Conservation (phyloP, 371 early-diverging fungal species). For the Lichtheimia corymbifera region DNA sequence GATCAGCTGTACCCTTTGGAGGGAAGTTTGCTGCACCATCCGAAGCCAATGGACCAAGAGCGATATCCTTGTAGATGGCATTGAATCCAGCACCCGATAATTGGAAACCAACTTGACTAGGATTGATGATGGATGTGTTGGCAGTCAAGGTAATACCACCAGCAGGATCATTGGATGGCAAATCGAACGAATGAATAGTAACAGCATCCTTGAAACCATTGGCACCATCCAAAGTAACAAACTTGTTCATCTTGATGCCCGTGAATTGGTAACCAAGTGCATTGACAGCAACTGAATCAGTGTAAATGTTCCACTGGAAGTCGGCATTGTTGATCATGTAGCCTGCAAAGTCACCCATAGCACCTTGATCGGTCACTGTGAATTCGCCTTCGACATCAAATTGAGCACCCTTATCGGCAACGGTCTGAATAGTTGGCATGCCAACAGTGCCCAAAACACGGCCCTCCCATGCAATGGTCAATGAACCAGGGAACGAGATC, state of each 20-base stretch:
- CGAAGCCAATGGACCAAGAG: slow-evolving; percentile 39
- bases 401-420: slow-evolving; percentile 47
- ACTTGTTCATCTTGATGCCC: slow-evolving; percentile 57
- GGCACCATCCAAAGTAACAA: slow-evolving; percentile 53
- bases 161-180: slow-evolving; percentile 57
- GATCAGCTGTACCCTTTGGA: slow-evolving; percentile 25
- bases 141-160: slow-evolving; percentile 60
- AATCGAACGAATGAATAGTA: slow-evolving; percentile 51
- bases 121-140: slow-evolving; percentile 49
- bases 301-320: slow-evolving; percentile 61
- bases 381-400: slow-evolving; percentile 52
- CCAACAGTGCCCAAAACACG: slow-evolving; percentile 46
- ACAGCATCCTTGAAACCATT: slow-evolving; percentile 57
- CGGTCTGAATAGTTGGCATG: slow-evolving; percentile 50
- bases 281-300: slow-evolving; percentile 52
- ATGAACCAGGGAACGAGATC: slow-evolving; percentile 53
- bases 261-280: slow-evolving; percentile 60
- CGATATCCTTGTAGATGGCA: slow-evolving; percentile 26
- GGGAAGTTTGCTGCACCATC: slow-evolving; percentile 39
- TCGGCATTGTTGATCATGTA: slow-evolving; percentile 57
- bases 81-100: slow-evolving; percentile 40
- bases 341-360: slow-evolving; percentile 52
- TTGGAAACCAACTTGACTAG: slow-evolving; percentile 59
- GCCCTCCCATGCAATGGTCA: slow-evolving; percentile 57
- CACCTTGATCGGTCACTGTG: slow-evolving; percentile 39